A percentile compares a stretch with the other conserved stretches of the same genome.
Evolutionary conservation across 2,329 filamentous ascomycete species (phyloP).

Genomic region (Chrysoporthe deuterocubensis): DNA sequence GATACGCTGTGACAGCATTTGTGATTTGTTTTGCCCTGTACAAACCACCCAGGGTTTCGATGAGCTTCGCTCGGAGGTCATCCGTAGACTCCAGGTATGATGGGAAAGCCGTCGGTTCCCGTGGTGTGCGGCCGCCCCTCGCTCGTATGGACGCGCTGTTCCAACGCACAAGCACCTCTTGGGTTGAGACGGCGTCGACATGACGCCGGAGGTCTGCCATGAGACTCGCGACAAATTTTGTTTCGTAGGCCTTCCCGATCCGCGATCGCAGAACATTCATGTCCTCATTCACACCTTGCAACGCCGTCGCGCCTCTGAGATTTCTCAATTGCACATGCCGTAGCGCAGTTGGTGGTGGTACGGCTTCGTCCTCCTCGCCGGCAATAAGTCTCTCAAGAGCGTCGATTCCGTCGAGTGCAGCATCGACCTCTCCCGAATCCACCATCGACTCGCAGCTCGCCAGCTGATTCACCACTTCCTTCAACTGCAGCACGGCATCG

Average conservation of each 20-base stretch:
- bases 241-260: slow-evolving; percentile 86
- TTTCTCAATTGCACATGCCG: slow-evolving; percentile 59
- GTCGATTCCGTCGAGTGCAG: slow-evolving; percentile 78
- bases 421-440: slow-evolving; percentile 80
- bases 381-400: slow-evolving; percentile 78
- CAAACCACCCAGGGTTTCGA: slow-evolving; percentile 76
- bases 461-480: slow-evolving; percentile 75
- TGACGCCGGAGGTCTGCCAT: slow-evolving; percentile 82
- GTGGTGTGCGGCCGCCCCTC: slow-evolving; percentile 64
- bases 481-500: slow-evolving; percentile 81
- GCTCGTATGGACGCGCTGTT: slow-evolving; percentile 74
- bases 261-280: slow-evolving; percentile 75
- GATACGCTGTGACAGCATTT: slow-evolving; percentile 80
- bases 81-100: slow-evolving; percentile 77
- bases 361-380: slow-evolving; percentile 60
- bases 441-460: slow-evolving; percentile 79
- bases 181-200: slow-evolving; percentile 69
- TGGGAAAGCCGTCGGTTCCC: slow-evolving; percentile 72
- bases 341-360: slow-evolving; percentile 20
- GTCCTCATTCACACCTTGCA: slow-evolving; percentile 80
- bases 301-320: slow-evolving; percentile 74
- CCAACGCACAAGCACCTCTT: slow-evolving; percentile 84
- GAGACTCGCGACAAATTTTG: slow-evolving; percentile 76
- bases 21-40: slow-evolving; percentile 79
- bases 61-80: slow-evolving; percentile 70